Base-by-base conservation (phyloP, 2,329 filamentous ascomycete genomes). In the Monosporascus ibericus region DNA sequence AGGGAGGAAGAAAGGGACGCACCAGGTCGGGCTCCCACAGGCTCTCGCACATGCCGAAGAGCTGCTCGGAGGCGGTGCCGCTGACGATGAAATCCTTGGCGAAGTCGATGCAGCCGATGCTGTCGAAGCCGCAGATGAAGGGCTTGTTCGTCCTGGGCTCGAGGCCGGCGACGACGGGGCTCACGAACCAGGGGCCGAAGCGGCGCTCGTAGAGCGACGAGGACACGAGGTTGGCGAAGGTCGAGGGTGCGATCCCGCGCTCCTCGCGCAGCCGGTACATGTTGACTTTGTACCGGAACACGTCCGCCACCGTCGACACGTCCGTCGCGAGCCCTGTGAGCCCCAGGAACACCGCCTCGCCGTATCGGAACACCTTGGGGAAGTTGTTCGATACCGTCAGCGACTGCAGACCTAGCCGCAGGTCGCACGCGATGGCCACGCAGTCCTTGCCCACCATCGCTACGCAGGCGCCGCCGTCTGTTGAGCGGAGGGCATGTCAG, bases 401-500 rank as follows among this genome's bases (percentile, higher is more conserved):
- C 68, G 94, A 83, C 78, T 99, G 94, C 69, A 97, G 86, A 66
- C 94, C 94, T 62, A 99, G 90, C 59, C 94, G 92, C 61, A 99
- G 90, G 75, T 99, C 94, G 80, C 94, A 99, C 72, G 94, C 94
- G 70, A 99, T 97, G 75, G 94, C 94, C 56, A 99, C 94, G 75
- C 94, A 99, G 85, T 97, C 92, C 77, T 99, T 97, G 79, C 94
- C 94, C 60, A 96, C 92, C 94, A 97, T 97, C 74, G 92, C 92
- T 62, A 97, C 91, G 75, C 88, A 92, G 77, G 92, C 92, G 72
- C 92, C 92, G 77, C 92, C 92, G 72, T 87, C 82, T 86, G 59
- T 58, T 52, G 49, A 53, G 52, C 38, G 39, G 36, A 2, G 3
- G 27, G 49, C 22, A 40, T 24, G n/a, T 44, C 39, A 27, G 18